Conservation (phyloP, 345 rosid genomes). For the Eucalyptus marginata region DNA sequence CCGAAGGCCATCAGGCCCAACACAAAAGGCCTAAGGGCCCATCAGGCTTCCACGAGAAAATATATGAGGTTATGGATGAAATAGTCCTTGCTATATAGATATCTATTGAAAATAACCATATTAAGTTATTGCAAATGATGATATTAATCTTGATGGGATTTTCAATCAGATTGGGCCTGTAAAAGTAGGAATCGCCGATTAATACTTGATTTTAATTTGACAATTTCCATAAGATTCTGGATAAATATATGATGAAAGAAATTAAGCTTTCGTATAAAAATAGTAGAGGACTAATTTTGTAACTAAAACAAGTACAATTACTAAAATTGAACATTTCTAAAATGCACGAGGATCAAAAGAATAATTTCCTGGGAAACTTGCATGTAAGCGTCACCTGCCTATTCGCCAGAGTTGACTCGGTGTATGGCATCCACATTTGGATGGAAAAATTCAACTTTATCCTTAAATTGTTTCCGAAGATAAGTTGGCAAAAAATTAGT, state of each 20-base stretch:
- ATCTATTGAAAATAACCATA: neutral
- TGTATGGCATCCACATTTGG: neutral
- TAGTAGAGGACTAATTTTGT: neutral
- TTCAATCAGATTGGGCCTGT: neutral
- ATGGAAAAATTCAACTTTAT: too few species aligned
- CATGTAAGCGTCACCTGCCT: neutral
- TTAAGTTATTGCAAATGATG: neutral
- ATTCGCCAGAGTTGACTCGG: neutral
- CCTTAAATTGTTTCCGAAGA: neutral
- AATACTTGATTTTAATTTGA: neutral
- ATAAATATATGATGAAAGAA: neutral
- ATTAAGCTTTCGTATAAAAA: too few species aligned
- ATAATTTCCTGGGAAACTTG: neutral
- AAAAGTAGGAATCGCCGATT: neutral
- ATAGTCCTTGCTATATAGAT: neutral
- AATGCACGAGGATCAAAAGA: neutral
- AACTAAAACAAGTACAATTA: neutral
- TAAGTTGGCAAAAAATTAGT: neutral
- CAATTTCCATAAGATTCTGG: neutral
- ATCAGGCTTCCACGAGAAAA: neutral
- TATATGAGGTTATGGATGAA: neutral
- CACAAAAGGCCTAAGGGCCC: neutral
- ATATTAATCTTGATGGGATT: neutral
- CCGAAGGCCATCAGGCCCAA: neutral
- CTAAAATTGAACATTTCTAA: neutral